Evolutionary conservation across 345 rosid species (phyloP), one percentile per base, ranked within the genome.

Genomic region (Gossypium australe): DNA sequence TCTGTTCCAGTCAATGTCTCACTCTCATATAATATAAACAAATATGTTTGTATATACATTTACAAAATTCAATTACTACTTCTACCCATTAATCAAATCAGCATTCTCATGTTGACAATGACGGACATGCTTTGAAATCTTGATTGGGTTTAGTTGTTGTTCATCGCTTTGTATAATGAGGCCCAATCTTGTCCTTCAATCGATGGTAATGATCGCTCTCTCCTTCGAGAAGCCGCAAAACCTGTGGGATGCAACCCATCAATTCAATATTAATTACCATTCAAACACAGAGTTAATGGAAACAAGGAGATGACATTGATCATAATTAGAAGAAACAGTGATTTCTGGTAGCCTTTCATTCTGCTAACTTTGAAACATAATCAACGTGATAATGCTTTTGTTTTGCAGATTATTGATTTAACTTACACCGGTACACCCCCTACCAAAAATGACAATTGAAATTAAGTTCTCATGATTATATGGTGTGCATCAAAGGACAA

Each of bases 211-310:
- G 60, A 60, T 78, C 78, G n/a, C 72, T 73, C 76, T 82, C 80
- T 53, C 86, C 89, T 72, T 87, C 90, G 11, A 87, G 88, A 61
- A 87, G 82, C n/a, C 83, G 84, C 70, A 87, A 75, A 38, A 87
- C 86, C 90, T 89, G 83, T 41, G 14, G 9, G 55, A 45, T 34
- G 41, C 20, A 73, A 59, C 13, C 10, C 16, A 45, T 25, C 16
- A 45, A 60, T 51, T 69, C 60, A 17, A 60, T 12, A 60, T 44
- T 13, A 49, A 60, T 44, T 13, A 49, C 3, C 12, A 22, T 67
- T 67, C 71, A 24, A 7, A 13, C 20, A 13, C 12, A 48, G 71
- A 67, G 48, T 20, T 11, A 14, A 12, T n/a, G 20, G 24, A 55
- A 43, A 49, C 17, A 61, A 9, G 64, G 25, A 20, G 16, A 25